phyloP scores from a whole-genome alignment of 2,329 filamentous ascomycete species.

The Fonsecaea nubica region DNA sequence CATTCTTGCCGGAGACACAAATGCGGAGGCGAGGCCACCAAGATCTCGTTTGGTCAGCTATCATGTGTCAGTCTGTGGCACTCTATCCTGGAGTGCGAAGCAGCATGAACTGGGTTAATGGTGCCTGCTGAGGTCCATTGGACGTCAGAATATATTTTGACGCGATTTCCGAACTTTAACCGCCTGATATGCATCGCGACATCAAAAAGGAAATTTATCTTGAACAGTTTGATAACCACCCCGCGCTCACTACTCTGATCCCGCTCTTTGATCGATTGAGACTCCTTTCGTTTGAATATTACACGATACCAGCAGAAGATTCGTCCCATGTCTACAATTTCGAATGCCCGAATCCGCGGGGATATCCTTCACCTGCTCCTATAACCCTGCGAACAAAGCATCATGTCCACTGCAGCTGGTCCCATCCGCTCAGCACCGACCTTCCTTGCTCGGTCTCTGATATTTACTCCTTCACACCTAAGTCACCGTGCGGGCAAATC shows the following conservation, averaged over 20 bases:
- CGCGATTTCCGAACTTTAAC: neutral
- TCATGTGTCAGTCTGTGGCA: too few species aligned
- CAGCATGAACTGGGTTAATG: too few species aligned
- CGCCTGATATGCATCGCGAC: neutral
- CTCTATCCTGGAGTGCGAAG: too few species aligned
- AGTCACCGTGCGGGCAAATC: constrained; percentile 39
- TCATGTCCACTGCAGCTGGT: constrained; percentile 31
- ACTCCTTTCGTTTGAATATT: neutral
- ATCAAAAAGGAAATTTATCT: neutral
- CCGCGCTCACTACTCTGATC: neutral
- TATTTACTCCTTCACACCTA: constrained; percentile 32
- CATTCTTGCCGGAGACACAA: too few species aligned
- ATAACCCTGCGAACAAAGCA: neutral
- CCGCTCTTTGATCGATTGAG: neutral
- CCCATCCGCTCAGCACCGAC: constrained; percentile 26
- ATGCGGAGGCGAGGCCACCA: too few species aligned
- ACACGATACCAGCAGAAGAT: neutral
- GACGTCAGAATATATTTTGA: neutral
- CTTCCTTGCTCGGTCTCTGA: constrained; percentile 35
- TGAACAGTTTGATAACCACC: neutral
- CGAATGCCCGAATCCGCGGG: neutral
- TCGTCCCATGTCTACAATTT: neutral
- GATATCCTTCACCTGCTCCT: neutral
- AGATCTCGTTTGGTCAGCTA: too few species aligned
- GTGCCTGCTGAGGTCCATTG: neutral